phyloP scores from a whole-genome alignment of 345 rosid species.

The Populus davidiana region DNA sequence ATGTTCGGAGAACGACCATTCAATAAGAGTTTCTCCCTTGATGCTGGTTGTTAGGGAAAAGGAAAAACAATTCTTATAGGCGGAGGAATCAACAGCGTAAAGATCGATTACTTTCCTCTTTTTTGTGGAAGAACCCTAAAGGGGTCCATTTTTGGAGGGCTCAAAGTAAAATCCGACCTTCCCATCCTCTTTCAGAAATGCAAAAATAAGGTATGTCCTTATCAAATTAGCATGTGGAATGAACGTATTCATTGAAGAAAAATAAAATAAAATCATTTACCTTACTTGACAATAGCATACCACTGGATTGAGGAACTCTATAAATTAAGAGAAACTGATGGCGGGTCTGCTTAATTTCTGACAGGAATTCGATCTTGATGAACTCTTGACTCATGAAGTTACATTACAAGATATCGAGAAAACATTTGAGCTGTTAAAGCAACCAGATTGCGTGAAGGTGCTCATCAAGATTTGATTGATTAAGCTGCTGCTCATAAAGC shows the following conservation, averaged over 20 bases:
- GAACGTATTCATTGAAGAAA: no score
- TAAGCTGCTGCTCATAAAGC: neutral
- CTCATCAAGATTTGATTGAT: conserved; percentile 29
- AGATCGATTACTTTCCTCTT: conserved; percentile 22
- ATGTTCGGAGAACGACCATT: neutral
- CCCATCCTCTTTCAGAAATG: conserved; percentile 47
- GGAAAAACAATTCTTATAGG: conserved; percentile 48
- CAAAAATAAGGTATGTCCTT: conserved; percentile 33
- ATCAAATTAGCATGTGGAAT: no score
- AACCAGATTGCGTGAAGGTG: conserved; percentile 41
- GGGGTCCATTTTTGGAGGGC: conserved; percentile 60
- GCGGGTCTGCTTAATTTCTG: neutral
- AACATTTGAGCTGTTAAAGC: conserved; percentile 34
- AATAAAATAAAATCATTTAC: no score
- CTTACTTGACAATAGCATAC: neutral
- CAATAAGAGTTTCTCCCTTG: neutral
- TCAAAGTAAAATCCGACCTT: conserved; percentile 49
- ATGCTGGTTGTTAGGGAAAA: conserved; percentile 31
- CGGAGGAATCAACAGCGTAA: conserved; percentile 23
- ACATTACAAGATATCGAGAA: conserved; percentile 42
- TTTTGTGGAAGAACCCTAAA: conserved; percentile 45
- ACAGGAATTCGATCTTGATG: conserved; percentile 49
- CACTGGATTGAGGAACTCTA: neutral
- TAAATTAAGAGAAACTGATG: neutral
- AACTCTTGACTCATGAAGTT: conserved; percentile 51